Evolutionary conservation across 495 filamentous ascomycete genomes (phyloP).

Genomic region (Echria macrotheca): DNA sequence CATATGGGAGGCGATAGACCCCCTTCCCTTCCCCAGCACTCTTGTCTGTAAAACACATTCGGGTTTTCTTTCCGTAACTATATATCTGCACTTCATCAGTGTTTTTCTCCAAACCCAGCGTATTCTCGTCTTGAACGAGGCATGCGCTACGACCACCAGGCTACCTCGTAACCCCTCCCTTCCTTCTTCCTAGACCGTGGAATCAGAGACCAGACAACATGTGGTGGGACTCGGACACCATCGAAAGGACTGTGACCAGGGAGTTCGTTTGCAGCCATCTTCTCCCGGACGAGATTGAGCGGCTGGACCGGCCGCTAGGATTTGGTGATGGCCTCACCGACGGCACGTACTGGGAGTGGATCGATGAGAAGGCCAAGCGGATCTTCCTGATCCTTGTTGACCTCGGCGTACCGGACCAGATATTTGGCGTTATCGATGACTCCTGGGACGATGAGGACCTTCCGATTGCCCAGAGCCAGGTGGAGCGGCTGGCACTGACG

Average conservation of each 20-base stretch:
- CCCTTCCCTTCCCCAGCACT: too few relatives aligned
- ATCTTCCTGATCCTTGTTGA: constrained; percentile 80
- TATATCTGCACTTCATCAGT: background rate
- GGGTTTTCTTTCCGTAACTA: too few relatives aligned
- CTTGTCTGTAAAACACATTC: background rate
- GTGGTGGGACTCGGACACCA: constrained; percentile 79
- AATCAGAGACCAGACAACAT: constrained; percentile 28
- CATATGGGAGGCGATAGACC: too few relatives aligned
- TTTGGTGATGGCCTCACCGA: constrained; percentile 90
- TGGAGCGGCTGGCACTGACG: constrained; percentile 62
- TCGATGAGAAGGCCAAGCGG: constrained; percentile 68
- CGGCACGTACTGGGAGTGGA: constrained; percentile 90
- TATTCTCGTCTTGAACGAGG: background rate
- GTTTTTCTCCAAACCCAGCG: background rate
- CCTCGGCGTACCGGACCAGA: constrained; percentile 74
- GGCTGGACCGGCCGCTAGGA: constrained; percentile 61
- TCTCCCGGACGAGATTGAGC: constrained; percentile 56
- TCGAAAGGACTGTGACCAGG: constrained; percentile 65
- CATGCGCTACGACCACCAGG: background rate
- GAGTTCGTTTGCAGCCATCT: constrained; percentile 65
- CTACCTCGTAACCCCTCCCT: background rate
- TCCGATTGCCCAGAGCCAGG: constrained; percentile 66
- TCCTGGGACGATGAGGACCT: constrained; percentile 88
- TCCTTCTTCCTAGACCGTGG: background rate
- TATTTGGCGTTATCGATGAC: constrained; percentile 79